Evolutionary conservation across 2,329 filamentous ascomycete species (phyloP).

Genomic region (Fusarium drepaniforme): DNA sequence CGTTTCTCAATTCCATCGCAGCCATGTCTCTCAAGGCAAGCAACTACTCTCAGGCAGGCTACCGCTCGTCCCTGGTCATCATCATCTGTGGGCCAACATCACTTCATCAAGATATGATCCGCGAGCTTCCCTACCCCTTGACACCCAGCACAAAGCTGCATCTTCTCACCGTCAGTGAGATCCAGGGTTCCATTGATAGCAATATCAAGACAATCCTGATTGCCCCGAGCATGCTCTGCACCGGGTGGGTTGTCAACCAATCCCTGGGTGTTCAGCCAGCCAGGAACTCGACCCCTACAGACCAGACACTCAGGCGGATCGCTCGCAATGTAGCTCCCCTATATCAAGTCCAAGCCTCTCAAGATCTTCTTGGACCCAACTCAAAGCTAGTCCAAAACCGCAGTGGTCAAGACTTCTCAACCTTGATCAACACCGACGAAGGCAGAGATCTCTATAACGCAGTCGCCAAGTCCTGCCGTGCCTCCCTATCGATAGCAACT

Average conservation of each 20-base stretch:
- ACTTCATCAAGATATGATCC: conserved; percentile 6
- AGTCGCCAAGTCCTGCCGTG: not conserved
- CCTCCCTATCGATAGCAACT: not conserved
- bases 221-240: conserved; percentile 8
- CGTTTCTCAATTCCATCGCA: not conserved
- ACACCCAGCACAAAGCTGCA: not conserved
- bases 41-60: not conserved
- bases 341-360: not conserved
- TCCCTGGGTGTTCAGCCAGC: not conserved
- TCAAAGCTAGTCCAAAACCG: not conserved
- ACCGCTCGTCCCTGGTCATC: not conserved
- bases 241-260: conserved; percentile 4
- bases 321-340: not conserved
- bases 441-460: not conserved
- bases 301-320: not conserved
- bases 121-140: conserved; percentile 6
- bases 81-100: conserved; percentile 10
- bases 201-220: not conserved
- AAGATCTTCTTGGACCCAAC: not conserved
- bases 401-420: not conserved
- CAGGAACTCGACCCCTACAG: not conserved
- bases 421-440: not conserved
- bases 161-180: not conserved
- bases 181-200: not conserved
- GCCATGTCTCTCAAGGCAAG: not conserved